These are phyloP conservation scores for Parastagonospora nodorum DNA, from an alignment of 2,329 filamentous ascomycete species.

Conservation along the genomic window DNA sequence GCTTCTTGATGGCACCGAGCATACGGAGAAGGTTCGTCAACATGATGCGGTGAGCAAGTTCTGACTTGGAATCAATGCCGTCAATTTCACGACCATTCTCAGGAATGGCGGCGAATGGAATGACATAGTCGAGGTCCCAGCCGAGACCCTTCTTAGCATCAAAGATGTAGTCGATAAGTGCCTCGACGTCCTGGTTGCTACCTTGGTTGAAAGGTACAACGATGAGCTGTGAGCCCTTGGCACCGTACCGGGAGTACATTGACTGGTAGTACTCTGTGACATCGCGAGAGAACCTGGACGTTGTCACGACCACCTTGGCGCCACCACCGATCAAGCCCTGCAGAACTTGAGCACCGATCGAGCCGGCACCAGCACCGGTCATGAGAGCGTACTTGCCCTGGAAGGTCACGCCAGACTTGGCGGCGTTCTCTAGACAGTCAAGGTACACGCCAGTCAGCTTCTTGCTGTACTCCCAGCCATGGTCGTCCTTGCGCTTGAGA, in stretches of 20 bases:
- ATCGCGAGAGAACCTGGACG: constrained; percentile 92
- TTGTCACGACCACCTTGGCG: constrained; percentile 95
- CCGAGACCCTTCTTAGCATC: constrained; percentile 94
- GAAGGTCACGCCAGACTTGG: constrained; percentile 85
- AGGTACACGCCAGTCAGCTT: constrained; percentile 93
- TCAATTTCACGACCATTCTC: constrained; percentile 98
- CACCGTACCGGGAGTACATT: constrained; percentile 95
- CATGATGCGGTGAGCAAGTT: constrained; percentile 98
- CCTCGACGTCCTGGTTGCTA: constrained; percentile 96
- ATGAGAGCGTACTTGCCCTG: constrained; percentile 95
- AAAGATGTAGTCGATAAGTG: constrained; percentile 93
- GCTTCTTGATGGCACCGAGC: constrained; percentile 84
- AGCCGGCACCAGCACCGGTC: constrained; percentile 97
- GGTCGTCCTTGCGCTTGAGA: constrained; percentile 88
- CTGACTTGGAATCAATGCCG: constrained; percentile 93
- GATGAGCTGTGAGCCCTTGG: constrained; percentile 92
- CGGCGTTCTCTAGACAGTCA: constrained; percentile 87
- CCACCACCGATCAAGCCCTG: constrained; percentile 96
- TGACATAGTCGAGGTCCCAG: constrained; percentile 95
- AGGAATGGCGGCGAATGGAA: constrained; percentile 96
- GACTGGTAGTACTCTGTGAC: constrained; percentile 99
- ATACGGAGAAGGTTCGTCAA: constrained; percentile 94
- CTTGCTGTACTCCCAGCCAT: constrained; percentile 99
- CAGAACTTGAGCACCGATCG: constrained; percentile 94
- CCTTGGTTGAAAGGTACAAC: constrained; percentile 99